Conservation (phyloP, 2,329 filamentous ascomycete species). For the Sphaerostilbella broomeana region DNA sequence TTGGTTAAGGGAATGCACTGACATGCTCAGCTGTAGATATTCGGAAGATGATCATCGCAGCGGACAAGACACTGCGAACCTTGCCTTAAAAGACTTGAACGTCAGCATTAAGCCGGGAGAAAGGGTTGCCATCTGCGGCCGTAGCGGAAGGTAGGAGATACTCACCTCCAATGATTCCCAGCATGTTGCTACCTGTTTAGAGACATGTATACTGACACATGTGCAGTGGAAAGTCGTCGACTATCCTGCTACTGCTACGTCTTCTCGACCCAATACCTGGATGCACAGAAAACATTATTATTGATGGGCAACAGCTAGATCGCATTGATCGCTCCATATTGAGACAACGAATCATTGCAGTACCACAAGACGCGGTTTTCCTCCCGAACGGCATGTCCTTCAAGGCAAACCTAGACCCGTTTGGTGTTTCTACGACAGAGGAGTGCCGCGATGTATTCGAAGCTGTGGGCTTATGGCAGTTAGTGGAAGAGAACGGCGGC, state of each 20-base stretch:
- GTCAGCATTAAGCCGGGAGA: constrained; percentile 26
- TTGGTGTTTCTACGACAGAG: constrained; percentile 21
- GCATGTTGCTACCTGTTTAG: not conserved
- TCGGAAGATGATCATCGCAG: too few relatives aligned
- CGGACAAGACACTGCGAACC: constrained; percentile 1
- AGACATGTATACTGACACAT: not conserved
- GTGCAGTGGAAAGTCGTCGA: constrained; percentile 35
- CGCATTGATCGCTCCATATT: constrained; percentile 35
- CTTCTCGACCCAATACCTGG: constrained; percentile 33
- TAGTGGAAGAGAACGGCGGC: constrained; percentile 29
- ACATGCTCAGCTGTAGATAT: too few relatives aligned
- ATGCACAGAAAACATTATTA: constrained; percentile 25
- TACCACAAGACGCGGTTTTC: constrained; percentile 50
- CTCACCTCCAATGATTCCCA: too few relatives aligned
- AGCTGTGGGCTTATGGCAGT: constrained; percentile 27
- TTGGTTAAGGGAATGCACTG: not conserved
- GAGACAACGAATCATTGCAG: constrained; percentile 42
- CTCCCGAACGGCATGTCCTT: constrained; percentile 38
- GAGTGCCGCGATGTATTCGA: constrained; percentile 32
- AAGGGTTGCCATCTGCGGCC: constrained; percentile 32
- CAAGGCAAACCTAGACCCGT: constrained; percentile 38
- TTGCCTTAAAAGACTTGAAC: constrained; percentile 23
- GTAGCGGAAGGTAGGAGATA: constrained; percentile 27
- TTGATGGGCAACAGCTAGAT: constrained; percentile 36
- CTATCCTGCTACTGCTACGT: constrained; percentile 34